A percentile compares a stretch with the other conserved stretches of the same genome.
Evolutionary conservation across 2,329 filamentous ascomycete genomes (phyloP).

Genomic region (Chaetomiaceae sp.): DNA sequence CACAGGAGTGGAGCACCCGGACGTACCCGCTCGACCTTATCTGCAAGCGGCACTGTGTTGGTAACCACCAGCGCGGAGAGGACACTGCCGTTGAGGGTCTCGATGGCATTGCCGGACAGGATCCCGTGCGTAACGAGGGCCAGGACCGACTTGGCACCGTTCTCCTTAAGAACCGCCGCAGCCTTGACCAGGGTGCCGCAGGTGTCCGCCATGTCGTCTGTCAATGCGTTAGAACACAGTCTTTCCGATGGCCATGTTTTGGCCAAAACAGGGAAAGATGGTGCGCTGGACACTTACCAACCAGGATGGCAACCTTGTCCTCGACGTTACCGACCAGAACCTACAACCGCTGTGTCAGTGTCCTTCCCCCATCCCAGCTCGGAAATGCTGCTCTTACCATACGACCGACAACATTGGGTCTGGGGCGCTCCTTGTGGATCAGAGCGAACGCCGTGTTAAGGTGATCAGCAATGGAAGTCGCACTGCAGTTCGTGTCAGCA

Average conservation of each 20-base stretch:
- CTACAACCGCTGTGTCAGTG: constrained; percentile 12
- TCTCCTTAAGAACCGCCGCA: constrained; percentile 78
- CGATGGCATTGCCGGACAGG: constrained; percentile 79
- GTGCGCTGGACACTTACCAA: constrained; percentile 38
- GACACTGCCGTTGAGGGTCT: constrained; percentile 72
- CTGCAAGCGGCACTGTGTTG: constrained; percentile 77
- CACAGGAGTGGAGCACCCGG: constrained; percentile 14
- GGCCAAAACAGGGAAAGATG: not conserved
- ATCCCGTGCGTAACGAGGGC: constrained; percentile 96
- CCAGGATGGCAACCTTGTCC: constrained; percentile 88
- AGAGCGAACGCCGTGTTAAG: constrained; percentile 87
- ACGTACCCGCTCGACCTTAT: constrained; percentile 60
- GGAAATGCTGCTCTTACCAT: too few relatives aligned
- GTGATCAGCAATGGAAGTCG: constrained; percentile 87
- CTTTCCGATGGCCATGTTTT: too few relatives aligned
- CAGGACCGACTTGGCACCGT: constrained; percentile 82
- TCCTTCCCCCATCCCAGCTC: too few relatives aligned
- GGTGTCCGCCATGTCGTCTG: constrained; percentile 94
- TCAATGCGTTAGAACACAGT: not conserved
- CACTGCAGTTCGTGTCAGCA: constrained; percentile 34
- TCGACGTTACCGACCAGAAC: constrained; percentile 88
- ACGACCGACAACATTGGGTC: constrained; percentile 73
- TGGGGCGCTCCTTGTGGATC: constrained; percentile 92
- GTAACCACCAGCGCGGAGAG: constrained; percentile 77
- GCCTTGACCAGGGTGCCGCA: constrained; percentile 69